phyloP scores from a whole-genome alignment of 345 rosid genomes.

The Pugionium dolabratum region DNA sequence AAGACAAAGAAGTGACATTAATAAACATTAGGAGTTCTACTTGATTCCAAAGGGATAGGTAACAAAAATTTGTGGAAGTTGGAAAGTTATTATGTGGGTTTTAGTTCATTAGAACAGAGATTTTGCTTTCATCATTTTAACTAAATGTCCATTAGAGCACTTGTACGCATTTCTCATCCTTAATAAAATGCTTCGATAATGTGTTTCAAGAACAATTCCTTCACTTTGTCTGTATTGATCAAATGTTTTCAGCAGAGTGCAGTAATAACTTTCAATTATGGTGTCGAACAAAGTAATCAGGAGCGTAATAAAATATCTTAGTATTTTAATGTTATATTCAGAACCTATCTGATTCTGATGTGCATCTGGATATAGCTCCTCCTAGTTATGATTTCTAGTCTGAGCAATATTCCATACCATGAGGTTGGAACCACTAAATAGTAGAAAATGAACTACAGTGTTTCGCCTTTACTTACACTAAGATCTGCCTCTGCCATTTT shows the following conservation, averaged over 20 bases:
- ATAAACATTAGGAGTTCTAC: slow-evolving; percentile 12
- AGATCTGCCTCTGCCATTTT: slow-evolving; percentile 91
- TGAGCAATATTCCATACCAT: slow-evolving; percentile 8
- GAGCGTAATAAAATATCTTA: too few relatives aligned
- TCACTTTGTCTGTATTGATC: not conserved
- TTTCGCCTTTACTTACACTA: slow-evolving; percentile 54
- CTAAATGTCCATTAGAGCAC: slow-evolving; percentile 1
- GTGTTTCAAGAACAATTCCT: not conserved
- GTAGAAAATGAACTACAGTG: slow-evolving; percentile 1
- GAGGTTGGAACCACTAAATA: slow-evolving; percentile 13
- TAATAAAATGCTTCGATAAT: slow-evolving; percentile 5
- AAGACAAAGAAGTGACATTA: slow-evolving; percentile 1
- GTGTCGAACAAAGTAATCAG: too few relatives aligned
- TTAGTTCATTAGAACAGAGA: not conserved
- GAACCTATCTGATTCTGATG: too few relatives aligned
- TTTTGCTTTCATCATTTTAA: too few relatives aligned
- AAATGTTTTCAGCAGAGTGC: not conserved
- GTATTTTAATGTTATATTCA: too few relatives aligned
- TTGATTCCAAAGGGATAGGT: slow-evolving; percentile 11
- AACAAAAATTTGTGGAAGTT: not conserved
- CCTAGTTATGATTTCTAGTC: not conserved
- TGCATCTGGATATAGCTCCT: slow-evolving; percentile 6
- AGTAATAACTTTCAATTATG: too few relatives aligned
- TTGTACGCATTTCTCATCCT: slow-evolving; percentile 16
- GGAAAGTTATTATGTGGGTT: slow-evolving; percentile 15